Base-by-base conservation (phyloP, 192 early-diverging fungal species). In the Coemansia guatemalensis region DNA sequence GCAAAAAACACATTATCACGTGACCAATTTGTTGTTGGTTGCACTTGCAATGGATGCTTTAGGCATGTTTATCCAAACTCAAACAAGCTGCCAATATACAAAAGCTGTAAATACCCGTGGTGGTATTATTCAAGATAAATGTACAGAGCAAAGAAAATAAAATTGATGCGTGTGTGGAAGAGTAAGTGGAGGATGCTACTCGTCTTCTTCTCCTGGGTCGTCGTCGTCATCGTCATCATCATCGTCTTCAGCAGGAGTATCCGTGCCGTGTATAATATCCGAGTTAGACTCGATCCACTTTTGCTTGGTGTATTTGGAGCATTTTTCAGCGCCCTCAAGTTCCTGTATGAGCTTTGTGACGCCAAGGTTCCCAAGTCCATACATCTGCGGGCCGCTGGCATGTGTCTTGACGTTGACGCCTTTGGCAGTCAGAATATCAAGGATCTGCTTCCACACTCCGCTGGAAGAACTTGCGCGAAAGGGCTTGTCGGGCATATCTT, bases 321-420 rank as follows among this genome's bases (percentile, higher is more conserved):
- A 82, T 22, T 58, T 66, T 17, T 58, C 53, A 2, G 70, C 77
- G 27, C 69, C 65, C 1, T 76, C 74, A 50, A 83, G 82, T 32
- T 87, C 88, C 65, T 90, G 88, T 50, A 90, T 88, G 32, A 83
- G 82, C 75, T 90, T 90, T 41, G 88, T 90, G 22, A 90, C 83
- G 11, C 84, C 88, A 32, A 90, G 58, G 60, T 90, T 71, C 49
- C 83, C 85, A 48, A 90, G 54, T 0, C 88, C 88, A 44, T 85
- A 85, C 87, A 90, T 87, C 47, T 88, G 84, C 32, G 88, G 88
- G 20, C 88, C 88, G 50, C 85, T 87, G 0, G 86, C 87, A 58
- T 90, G 88, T 0, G 87, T 90, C 53, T 90, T 90, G 27, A 86
- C 85, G 27, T 83, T 84, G 33, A 85, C 79, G 44, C 86, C 88